These are phyloP conservation scores for Hamigera avellanea DNA, from an alignment of 495 filamentous ascomycete genomes.

Conservation along the genomic window DNA sequence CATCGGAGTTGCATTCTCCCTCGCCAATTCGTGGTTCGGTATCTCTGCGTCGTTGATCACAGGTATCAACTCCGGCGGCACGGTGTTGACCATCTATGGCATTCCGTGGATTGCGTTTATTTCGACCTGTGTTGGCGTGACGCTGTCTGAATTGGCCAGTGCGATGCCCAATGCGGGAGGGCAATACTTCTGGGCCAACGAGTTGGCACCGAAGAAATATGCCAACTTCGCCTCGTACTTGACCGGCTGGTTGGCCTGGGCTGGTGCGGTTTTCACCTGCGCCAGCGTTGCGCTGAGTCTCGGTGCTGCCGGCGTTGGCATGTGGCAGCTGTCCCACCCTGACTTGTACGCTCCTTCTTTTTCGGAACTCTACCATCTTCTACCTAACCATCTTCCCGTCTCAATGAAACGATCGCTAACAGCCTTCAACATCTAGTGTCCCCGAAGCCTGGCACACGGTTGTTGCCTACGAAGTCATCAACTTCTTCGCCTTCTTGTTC, in stretches of 20 bases:
- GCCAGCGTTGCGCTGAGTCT: slow-evolving; percentile 36
- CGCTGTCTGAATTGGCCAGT: slow-evolving; percentile 40
- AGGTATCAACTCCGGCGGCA: slow-evolving; percentile 46
- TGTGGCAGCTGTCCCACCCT: slow-evolving; percentile 41
- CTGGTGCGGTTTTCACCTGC: slow-evolving; percentile 41
- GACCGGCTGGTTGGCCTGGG: slow-evolving; percentile 44
- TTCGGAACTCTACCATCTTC: slow-evolving; percentile 5
- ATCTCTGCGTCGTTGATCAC: slow-evolving; percentile 44
- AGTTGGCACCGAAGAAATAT: slow-evolving; percentile 41
- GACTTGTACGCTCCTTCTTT: too few relatives aligned
- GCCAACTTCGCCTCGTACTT: slow-evolving; percentile 38
- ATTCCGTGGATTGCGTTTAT: slow-evolving; percentile 41
- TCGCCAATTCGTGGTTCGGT: slow-evolving; percentile 53
- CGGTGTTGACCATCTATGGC: slow-evolving; percentile 44
- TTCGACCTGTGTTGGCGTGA: slow-evolving; percentile 41
- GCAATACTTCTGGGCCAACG: slow-evolving; percentile 49
- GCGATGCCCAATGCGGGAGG: slow-evolving; percentile 47
- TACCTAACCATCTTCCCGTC: neutral
- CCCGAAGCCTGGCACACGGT: slow-evolving; percentile 43
- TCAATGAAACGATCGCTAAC: too few relatives aligned
- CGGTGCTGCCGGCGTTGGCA: slow-evolving; percentile 36
- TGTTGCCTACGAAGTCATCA: slow-evolving; percentile 34
- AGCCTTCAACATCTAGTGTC: slow-evolving; percentile 10
- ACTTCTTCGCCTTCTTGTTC: slow-evolving; percentile 41
- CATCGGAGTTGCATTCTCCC: slow-evolving; percentile 42